Evolutionary conservation across 2,329 filamentous ascomycete species (phyloP).

Genomic region (Penicillium expansum): DNA sequence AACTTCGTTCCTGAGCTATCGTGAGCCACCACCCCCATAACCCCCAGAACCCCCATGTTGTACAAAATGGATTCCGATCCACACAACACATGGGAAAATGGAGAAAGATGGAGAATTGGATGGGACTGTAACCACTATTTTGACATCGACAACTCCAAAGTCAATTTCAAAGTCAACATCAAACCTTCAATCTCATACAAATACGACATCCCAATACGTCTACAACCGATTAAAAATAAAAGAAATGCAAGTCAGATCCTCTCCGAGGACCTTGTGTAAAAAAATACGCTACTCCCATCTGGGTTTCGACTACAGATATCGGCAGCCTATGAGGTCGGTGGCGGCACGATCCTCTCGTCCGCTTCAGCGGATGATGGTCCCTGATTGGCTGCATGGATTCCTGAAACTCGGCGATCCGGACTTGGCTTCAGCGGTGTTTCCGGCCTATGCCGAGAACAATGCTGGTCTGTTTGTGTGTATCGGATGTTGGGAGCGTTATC

Average conservation of each 20-base stretch:
- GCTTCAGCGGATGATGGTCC: constrained; percentile 12
- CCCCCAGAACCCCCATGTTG: neutral
- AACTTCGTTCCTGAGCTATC: neutral
- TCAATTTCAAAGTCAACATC: neutral
- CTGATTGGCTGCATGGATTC: constrained; percentile 23
- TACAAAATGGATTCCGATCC: neutral
- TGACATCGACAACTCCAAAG: neutral
- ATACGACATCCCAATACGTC: neutral
- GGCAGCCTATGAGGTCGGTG: constrained; percentile 31
- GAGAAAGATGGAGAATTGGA: constrained; percentile 6
- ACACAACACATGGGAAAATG: constrained; percentile 9
- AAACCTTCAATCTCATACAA: neutral
- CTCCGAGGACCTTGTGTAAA: constrained; percentile 17
- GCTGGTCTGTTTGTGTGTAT: neutral
- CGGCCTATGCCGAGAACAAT: constrained; percentile 21
- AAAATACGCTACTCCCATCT: neutral
- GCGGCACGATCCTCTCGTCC: constrained; percentile 24
- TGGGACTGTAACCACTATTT: neutral
- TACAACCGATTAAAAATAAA: neutral
- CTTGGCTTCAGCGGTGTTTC: constrained; percentile 22
- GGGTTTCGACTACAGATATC: constrained; percentile 13
- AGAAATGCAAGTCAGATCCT: constrained; percentile 3
- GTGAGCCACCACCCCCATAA: neutral
- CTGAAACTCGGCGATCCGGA: constrained; percentile 32
- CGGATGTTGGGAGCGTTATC: constrained; percentile 1